Base-by-base conservation (phyloP, 352 stramenopile species). In the Hyaloperonospora brassicae region DNA sequence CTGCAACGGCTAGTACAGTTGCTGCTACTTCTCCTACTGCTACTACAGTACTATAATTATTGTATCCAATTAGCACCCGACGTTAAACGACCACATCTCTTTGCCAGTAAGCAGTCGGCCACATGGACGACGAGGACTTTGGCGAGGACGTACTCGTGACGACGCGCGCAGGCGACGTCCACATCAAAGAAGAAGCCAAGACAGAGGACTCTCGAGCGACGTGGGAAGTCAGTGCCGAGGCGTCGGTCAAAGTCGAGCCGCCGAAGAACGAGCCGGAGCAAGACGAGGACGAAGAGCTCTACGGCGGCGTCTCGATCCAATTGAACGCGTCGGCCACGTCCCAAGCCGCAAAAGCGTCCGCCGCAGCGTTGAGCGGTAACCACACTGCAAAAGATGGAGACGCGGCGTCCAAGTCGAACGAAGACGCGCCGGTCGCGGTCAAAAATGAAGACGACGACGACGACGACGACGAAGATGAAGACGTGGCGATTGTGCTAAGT, bases 391-490 rank as follows among this genome's bases (percentile, higher is more conserved):
- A 44, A 25, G 13, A 30, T 9, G 43, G 8, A 17, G 6, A 27
- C 48, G 13, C 45, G 38, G 22, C 5, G 2, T 6, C 10, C 23
- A 69, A 68, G 30, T 8, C 17, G 1, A 56, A n/a, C n/a, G 57
- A 47, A 1, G 47, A 66, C 14, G 50, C 57, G 11, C 67, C 69
- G n/a, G 70, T 61, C n/a, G 78, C 77, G 9, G 80, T 86, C 1
- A 78, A 92, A 2, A 79, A 92, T 11, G 79, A 92, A 12, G 81
- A 92, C 14, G 81, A 92, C 12, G 84, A 93, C 8, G 84, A 94
- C 31, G 83, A 93, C 31, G 39, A 44, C 39, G 39, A 44, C 4
- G 27, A 34, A 8, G 27, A 34, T 4, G 83, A 93, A 58, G 76
- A 88, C 40, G 74, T 94, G 30, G 76, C 81, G 14, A 94, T 94